Evolutionary conservation across 768 basidiomycete genomes (phyloP).

Genomic region (Mycena rebaudengoi): DNA sequence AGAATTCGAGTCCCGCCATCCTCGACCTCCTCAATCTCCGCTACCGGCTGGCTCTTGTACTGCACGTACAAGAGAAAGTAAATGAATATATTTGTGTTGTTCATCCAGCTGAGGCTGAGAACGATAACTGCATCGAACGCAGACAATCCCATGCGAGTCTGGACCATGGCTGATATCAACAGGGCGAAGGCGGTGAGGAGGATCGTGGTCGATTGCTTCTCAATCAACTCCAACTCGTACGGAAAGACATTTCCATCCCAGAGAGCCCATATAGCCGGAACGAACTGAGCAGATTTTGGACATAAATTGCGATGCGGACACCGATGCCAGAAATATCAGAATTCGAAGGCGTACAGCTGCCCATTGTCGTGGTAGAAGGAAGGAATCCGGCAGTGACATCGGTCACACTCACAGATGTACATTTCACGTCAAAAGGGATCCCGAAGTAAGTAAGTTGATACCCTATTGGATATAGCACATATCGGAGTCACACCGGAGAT

Average conservation of each 20-base stretch:
- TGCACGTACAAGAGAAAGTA: constrained; percentile 13
- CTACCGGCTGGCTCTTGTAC: background rate
- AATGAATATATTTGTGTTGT: constrained; percentile 3
- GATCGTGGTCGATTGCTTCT: constrained; percentile 7
- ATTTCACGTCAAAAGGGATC: no score
- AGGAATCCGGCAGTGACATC: no score
- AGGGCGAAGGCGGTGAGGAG: constrained; percentile 17
- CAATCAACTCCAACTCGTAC: constrained; percentile 19
- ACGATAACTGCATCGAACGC: constrained; percentile 7
- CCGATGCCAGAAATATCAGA: constrained; percentile 28
- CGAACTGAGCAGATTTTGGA: constrained; percentile 35
- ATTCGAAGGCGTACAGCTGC: background rate
- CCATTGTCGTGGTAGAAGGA: no score
- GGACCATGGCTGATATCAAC: constrained; percentile 2
- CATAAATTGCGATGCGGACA: constrained; percentile 6
- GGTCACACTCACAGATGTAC: no score
- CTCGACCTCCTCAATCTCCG: background rate
- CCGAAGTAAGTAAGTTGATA: no score
- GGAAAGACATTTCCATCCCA: constrained; percentile 25
- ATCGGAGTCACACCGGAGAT: no score
- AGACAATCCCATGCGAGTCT: background rate
- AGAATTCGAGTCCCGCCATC: no score
- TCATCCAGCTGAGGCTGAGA: constrained; percentile 17
- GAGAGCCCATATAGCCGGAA: constrained; percentile 30
- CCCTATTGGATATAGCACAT: no score